phyloP scores from a whole-genome alignment of 768 basidiomycete genomes.

The Pholiota conissans region DNA sequence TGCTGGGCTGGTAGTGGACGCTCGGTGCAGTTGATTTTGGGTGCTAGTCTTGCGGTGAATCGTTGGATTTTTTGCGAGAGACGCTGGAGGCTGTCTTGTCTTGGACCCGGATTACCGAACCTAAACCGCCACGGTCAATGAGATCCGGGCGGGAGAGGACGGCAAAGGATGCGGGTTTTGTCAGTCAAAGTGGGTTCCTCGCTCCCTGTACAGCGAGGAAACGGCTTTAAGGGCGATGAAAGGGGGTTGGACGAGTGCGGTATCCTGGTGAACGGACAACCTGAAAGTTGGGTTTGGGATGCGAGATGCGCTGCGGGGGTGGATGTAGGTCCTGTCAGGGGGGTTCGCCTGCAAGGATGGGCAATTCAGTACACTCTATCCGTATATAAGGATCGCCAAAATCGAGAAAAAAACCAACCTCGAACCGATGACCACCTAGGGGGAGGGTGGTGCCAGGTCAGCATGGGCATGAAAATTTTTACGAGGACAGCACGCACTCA shows the following conservation, averaged over 20 bases:
- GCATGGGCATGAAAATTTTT: slow-evolving; percentile 15
- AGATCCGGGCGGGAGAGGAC: slow-evolving; percentile 61
- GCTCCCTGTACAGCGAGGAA: slow-evolving; percentile 72
- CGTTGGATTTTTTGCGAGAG: slow-evolving; percentile 10
- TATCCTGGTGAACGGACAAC: background rate
- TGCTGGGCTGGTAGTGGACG: background rate
- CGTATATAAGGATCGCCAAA: background rate
- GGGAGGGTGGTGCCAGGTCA: slow-evolving; percentile 15
- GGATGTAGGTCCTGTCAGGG: slow-evolving; percentile 57
- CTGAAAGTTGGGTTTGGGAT: slow-evolving; percentile 9
- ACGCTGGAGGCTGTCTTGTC: slow-evolving; percentile 19
- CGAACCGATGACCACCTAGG: slow-evolving; percentile 77
- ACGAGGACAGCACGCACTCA: slow-evolving; percentile 46
- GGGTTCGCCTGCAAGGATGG: slow-evolving; percentile 64
- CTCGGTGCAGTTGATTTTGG: background rate
- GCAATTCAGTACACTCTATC: slow-evolving; percentile 8
- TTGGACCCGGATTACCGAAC: slow-evolving; percentile 62
- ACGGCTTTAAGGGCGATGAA: slow-evolving; percentile 45
- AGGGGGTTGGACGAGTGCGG: slow-evolving; percentile 17
- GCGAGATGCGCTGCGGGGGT: slow-evolving; percentile 7
- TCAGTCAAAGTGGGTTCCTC: slow-evolving; percentile 67
- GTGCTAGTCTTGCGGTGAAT: background rate
- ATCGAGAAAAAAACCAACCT: slow-evolving; percentile 45
- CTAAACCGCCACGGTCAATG: slow-evolving; percentile 72
- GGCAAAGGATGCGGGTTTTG: slow-evolving; percentile 48